Evolutionary conservation across 768 basidiomycete species (phyloP).

Genomic region (Boletus tomentosulus): DNA sequence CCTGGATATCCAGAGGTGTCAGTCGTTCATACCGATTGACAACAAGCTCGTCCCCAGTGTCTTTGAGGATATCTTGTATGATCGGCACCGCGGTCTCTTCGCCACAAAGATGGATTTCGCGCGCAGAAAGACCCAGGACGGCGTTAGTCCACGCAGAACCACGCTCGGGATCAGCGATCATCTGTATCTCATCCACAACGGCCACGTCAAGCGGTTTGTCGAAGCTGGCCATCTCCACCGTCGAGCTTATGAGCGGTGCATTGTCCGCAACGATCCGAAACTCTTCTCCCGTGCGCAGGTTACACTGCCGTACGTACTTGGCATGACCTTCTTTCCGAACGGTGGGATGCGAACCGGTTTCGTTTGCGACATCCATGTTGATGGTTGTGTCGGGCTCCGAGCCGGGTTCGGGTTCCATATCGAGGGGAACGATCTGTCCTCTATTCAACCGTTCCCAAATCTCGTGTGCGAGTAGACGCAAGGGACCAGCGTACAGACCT

Average conservation of each 20-base stretch:
- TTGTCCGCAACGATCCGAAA: slow-evolving; percentile 58
- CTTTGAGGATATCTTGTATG: slow-evolving; percentile 60
- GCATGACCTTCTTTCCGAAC: slow-evolving; percentile 39
- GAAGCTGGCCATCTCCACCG: slow-evolving; percentile 84
- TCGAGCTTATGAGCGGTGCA: slow-evolving; percentile 69
- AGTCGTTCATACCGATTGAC: slow-evolving; percentile 85
- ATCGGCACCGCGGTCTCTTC: slow-evolving; percentile 89
- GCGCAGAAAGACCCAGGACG: slow-evolving; percentile 68
- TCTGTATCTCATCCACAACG: slow-evolving; percentile 96
- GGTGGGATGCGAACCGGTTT: slow-evolving; percentile 21
- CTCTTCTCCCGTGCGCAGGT: slow-evolving; percentile 92
- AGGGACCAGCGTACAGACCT: slow-evolving; percentile 88
- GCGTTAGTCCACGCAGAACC: slow-evolving; percentile 83
- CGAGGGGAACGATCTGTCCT: slow-evolving; percentile 80
- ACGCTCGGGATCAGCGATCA: slow-evolving; percentile 77
- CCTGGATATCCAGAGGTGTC: slow-evolving; percentile 73
- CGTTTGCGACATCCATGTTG: slow-evolving; percentile 28
- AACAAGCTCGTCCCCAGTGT: slow-evolving; percentile 78
- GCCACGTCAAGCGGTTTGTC: slow-evolving; percentile 60
- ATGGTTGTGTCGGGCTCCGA: slow-evolving; percentile 36
- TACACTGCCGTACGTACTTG: slow-evolving; percentile 62
- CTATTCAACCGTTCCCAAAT: slow-evolving; percentile 88
- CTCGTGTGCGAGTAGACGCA: slow-evolving; percentile 92
- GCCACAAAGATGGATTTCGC: slow-evolving; percentile 91
- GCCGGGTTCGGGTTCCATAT: slow-evolving; percentile 41